Percentiles rank a stretch among this genome's conserved stretches.
phyloP scores from a whole-genome alignment of 352 stramenopile species.

The Phytophthora megakarya region DNA sequence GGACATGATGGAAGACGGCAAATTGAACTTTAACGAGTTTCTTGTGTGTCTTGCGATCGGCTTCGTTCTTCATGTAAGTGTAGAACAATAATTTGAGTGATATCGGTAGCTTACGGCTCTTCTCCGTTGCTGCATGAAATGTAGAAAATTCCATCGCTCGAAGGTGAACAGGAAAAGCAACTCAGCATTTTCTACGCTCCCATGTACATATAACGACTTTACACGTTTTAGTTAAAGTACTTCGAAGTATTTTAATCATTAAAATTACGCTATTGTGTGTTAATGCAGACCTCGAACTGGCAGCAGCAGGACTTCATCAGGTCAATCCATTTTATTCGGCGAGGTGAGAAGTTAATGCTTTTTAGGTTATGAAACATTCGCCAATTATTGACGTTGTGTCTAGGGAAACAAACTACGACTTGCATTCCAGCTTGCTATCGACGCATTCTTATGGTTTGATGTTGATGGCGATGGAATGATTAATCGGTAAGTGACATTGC shows the following conservation, averaged over 20 bases:
- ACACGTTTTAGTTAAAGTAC: not conserved
- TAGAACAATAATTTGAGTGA: not conserved
- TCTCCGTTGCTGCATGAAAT: not conserved
- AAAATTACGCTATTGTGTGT: not conserved
- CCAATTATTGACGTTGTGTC: not conserved
- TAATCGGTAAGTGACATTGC: slow-evolving; percentile 50
- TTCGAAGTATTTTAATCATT: too few species aligned
- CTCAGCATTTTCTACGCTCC: slow-evolving; percentile 86
- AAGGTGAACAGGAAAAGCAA: slow-evolving; percentile 45
- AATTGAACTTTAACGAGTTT: slow-evolving; percentile 89
- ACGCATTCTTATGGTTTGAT: slow-evolving; percentile 89
- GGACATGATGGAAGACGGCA: slow-evolving; percentile 82
- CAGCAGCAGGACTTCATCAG: slow-evolving; percentile 23
- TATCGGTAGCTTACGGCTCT: not conserved
- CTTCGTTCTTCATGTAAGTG: slow-evolving; percentile 82
- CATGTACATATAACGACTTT: slow-evolving; percentile 39
- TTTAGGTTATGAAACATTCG: not conserved
- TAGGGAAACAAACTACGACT: slow-evolving; percentile 82
- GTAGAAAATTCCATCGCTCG: slow-evolving; percentile 79
- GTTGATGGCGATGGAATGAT: slow-evolving; percentile 77
- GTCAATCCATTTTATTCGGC: slow-evolving; percentile 66
- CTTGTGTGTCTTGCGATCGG: slow-evolving; percentile 86
- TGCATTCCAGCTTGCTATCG: slow-evolving; percentile 80
- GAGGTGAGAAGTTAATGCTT: slow-evolving; percentile 38
- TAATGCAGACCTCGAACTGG: slow-evolving; percentile 16